Evolutionary conservation across 2,329 filamentous ascomycete species (phyloP).

Genomic region (Lasiodiplodia sp.): DNA sequence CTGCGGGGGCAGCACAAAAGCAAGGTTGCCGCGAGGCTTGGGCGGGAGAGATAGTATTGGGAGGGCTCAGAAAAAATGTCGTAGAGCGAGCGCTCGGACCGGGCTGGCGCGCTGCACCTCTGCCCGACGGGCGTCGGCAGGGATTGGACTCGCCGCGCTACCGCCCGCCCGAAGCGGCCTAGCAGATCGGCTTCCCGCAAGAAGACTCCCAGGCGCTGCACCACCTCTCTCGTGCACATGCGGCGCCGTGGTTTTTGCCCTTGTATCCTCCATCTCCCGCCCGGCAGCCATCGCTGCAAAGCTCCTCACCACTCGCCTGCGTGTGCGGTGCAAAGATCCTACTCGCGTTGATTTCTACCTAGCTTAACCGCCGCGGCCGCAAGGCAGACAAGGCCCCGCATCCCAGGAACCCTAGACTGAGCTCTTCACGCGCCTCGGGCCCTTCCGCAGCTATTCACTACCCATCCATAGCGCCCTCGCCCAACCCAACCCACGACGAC

Average conservation of each 20-base stretch:
- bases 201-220: constrained; percentile 26
- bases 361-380: constrained; percentile 19
- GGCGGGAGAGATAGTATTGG: neutral
- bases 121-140: constrained; percentile 11
- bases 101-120: constrained; percentile 8
- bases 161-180: constrained; percentile 18
- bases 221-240: constrained; percentile 28
- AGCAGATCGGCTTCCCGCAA: constrained; percentile 27
- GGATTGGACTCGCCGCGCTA: constrained; percentile 9
- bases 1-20: neutral
- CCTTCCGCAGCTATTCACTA: constrained; percentile 26
- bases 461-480: constrained; percentile 8
- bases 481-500: neutral
- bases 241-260: constrained; percentile 25
- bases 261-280: constrained; percentile 28
- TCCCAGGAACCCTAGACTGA: constrained; percentile 29
- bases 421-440: constrained; percentile 27
- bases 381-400: constrained; percentile 29
- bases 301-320: constrained; percentile 24
- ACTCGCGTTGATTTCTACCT: constrained; percentile 17
- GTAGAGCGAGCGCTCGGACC: constrained; percentile 19
- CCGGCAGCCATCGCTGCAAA: constrained; percentile 16
- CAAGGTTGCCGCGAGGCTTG: neutral
- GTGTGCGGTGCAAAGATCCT: constrained; percentile 7
- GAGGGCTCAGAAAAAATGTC: constrained; percentile 20